phyloP scores from a whole-genome alignment of 768 basidiomycete species.

The Asterophora parasitica region DNA sequence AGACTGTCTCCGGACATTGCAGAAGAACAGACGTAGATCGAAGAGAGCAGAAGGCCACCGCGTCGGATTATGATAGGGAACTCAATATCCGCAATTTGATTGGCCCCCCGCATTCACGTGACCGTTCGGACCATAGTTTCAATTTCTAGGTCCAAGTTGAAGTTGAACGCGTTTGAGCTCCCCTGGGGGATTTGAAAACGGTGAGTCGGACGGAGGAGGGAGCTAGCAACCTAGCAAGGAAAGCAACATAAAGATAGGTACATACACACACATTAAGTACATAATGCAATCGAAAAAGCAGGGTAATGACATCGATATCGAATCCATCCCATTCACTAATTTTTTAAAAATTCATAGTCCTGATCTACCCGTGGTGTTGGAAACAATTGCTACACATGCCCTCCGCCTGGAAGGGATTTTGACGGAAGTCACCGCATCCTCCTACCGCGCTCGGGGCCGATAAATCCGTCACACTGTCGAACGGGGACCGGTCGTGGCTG shows the following conservation, averaged over 20 bases:
- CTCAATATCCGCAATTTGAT: slow-evolving; percentile 9
- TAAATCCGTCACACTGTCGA: slow-evolving; percentile 57
- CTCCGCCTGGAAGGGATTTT: slow-evolving; percentile 61
- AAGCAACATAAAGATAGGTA: slow-evolving; percentile 7
- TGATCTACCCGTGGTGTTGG: slow-evolving; percentile 37
- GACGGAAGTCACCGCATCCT: slow-evolving; percentile 53
- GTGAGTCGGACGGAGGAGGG: not conserved
- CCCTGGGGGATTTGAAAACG: too few species aligned
- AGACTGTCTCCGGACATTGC: slow-evolving; percentile 31
- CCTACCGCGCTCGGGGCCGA: slow-evolving; percentile 18
- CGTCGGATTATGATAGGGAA: slow-evolving; percentile 11
- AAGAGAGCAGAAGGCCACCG: slow-evolving; percentile 5
- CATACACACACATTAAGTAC: slow-evolving; percentile 9
- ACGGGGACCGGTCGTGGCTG: slow-evolving; percentile 50
- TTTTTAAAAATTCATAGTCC: not conserved
- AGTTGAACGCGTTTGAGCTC: too few species aligned
- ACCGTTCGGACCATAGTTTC: not conserved
- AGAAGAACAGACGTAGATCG: slow-evolving; percentile 7
- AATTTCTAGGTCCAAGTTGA: too few species aligned
- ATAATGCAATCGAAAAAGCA: slow-evolving; percentile 5
- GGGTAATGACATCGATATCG: not conserved
- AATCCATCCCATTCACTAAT: not conserved
- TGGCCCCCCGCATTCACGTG: slow-evolving; percentile 13
- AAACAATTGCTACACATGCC: slow-evolving; percentile 68
- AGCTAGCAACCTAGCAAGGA: too few species aligned